Evolutionary conservation across 495 filamentous ascomycete genomes (phyloP).

Genomic region (Penicillium simplicissimum): DNA sequence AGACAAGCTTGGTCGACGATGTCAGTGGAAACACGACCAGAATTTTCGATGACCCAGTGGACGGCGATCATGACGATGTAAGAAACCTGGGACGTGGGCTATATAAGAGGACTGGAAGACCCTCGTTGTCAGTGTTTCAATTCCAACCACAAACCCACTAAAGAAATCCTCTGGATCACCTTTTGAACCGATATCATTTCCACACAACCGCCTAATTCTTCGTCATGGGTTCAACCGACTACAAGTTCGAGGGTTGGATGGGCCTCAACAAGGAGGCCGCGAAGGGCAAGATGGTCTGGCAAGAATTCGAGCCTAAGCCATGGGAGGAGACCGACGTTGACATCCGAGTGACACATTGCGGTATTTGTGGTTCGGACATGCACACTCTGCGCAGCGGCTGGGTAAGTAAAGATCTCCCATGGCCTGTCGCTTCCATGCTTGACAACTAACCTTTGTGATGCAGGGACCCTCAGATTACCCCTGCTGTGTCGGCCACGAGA

Average conservation of each 20-base stretch:
- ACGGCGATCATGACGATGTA: background rate
- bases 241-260: slow-evolving; percentile 84
- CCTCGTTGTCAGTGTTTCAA: slow-evolving; percentile 42
- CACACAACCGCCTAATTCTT: background rate
- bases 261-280: slow-evolving; percentile 57
- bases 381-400: slow-evolving; percentile 77
- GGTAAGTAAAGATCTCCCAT: slow-evolving; percentile 35
- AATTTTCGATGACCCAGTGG: slow-evolving; percentile 8
- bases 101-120: slow-evolving; percentile 49
- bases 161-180: too few relatives aligned
- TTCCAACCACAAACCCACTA: background rate
- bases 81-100: background rate
- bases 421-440: background rate
- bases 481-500: slow-evolving; percentile 81
- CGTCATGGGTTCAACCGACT: slow-evolving; percentile 48
- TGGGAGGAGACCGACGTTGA: slow-evolving; percentile 79
- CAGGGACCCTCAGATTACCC: slow-evolving; percentile 63
- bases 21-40: background rate
- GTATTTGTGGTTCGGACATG: slow-evolving; percentile 59
- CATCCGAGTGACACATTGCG: slow-evolving; percentile 47
- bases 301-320: slow-evolving; percentile 73
- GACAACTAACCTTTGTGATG: background rate
- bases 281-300: slow-evolving; percentile 78
- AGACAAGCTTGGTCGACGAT: background rate
- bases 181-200: slow-evolving; percentile 43